Conservation (phyloP, 208 protist genomes). For the Lotmaria passim region DNA sequence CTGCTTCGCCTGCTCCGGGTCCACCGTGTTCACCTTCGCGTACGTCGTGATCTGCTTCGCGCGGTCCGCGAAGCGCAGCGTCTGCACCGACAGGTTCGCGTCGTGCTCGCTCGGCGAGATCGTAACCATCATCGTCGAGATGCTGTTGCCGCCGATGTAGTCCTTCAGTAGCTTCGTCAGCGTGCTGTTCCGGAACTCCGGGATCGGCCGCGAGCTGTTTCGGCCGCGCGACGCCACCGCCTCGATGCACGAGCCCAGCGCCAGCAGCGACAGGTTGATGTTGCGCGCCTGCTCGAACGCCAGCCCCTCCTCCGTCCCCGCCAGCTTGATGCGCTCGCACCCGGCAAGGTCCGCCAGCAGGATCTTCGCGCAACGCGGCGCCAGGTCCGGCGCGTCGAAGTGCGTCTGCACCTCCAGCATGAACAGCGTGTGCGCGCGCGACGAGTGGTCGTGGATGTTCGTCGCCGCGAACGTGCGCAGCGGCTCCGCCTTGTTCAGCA, state of each 20-base stretch:
- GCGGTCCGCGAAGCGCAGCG: constrained; percentile 86
- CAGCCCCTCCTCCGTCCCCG: constrained; percentile 70
- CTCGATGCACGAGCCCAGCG: constrained; percentile 83
- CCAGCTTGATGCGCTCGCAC: constrained; percentile 80
- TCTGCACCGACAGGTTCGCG: constrained; percentile 81
- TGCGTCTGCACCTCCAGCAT: constrained; percentile 75
- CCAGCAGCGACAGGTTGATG: constrained; percentile 86
- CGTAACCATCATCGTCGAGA: constrained; percentile 83
- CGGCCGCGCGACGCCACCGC: constrained; percentile 61
- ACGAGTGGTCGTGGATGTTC: constrained; percentile 83
- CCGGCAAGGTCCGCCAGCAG: constrained; percentile 85
- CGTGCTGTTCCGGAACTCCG: constrained; percentile 85
- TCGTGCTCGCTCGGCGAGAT: constrained; percentile 71
- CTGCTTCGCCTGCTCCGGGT: constrained; percentile 42
- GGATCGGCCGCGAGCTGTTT: constrained; percentile 46
- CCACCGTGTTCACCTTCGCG: constrained; percentile 82
- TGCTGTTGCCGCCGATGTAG: constrained; percentile 86
- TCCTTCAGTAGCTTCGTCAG: constrained; percentile 90
- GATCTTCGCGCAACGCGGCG: constrained; percentile 67
- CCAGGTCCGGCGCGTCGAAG: constrained; percentile 60
- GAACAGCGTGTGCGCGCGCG: constrained; percentile 86
- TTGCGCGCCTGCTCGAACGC: constrained; percentile 85
- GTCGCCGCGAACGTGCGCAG: constrained; percentile 92
- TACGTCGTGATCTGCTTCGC: constrained; percentile 85
- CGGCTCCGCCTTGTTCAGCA: constrained; percentile 83